These are phyloP conservation scores for Rhodomyrtus psidioides DNA, from an alignment of 441 rosid species.

Conservation along the genomic window DNA sequence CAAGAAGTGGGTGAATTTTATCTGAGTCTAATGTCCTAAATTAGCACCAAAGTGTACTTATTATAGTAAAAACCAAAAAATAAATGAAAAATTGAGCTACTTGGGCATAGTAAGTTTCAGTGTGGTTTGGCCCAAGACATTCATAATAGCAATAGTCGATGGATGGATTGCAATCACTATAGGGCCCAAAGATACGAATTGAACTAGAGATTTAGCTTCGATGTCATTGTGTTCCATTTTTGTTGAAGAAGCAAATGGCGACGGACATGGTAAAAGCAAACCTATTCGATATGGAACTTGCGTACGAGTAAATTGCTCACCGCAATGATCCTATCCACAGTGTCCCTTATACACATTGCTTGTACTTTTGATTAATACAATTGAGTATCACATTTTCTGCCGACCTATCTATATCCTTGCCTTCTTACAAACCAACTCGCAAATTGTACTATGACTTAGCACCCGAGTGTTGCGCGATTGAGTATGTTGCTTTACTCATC, in stretches of 20 bases:
- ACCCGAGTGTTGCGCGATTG: neutral
- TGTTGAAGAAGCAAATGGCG: neutral
- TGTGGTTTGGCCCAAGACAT: neutral
- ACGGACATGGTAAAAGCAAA: neutral
- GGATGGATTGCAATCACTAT: neutral
- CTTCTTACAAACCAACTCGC: neutral
- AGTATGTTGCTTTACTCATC: neutral
- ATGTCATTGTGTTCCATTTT: neutral
- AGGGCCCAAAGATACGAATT: neutral
- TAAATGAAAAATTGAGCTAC: neutral
- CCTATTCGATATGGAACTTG: neutral
- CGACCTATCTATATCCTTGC: neutral
- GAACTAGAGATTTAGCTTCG: neutral
- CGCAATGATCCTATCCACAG: neutral
- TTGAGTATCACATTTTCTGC: neutral
- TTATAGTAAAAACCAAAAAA: neutral
- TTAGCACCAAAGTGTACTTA: neutral
- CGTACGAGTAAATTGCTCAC: no score
- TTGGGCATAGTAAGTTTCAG: neutral
- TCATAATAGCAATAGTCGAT: neutral
- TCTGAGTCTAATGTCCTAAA: neutral
- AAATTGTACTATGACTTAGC: neutral
- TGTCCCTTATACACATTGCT: neutral
- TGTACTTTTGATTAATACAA: neutral
- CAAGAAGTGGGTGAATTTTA: neutral